Evolutionary conservation across 2,329 filamentous ascomycete species (phyloP).

Genomic region (Pseudopithomyces maydicus): DNA sequence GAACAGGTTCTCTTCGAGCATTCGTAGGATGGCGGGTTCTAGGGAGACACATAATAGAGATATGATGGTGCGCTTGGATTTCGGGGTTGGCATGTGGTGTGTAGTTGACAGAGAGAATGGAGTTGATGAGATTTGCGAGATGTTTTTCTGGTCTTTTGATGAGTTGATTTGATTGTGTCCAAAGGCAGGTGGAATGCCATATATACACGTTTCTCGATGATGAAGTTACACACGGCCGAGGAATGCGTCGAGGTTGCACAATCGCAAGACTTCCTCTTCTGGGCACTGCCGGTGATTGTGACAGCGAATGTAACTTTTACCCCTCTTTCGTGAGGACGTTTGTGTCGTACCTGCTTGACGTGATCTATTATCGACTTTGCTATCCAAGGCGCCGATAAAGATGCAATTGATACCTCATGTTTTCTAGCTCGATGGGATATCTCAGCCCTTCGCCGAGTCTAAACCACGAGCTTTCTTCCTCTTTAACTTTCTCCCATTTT

Average conservation of each 20-base stretch:
- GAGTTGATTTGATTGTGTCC: too few species aligned
- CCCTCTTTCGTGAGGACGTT: too few species aligned
- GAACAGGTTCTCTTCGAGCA: too few species aligned
- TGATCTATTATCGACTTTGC: neutral
- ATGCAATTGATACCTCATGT: constrained; percentile 95
- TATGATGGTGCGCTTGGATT: neutral
- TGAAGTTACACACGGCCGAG: neutral
- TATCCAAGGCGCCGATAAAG: constrained; percentile 60
- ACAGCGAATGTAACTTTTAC: neutral
- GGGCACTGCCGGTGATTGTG: neutral
- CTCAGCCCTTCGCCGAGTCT: constrained; percentile 65
- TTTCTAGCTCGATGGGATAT: constrained; percentile 87
- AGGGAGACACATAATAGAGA: neutral
- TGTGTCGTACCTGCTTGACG: neutral
- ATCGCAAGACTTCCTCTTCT: neutral
- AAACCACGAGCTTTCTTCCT: constrained; percentile 85
- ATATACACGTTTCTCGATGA: neutral
- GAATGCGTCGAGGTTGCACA: neutral
- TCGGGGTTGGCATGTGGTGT: neutral
- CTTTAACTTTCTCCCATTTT: constrained; percentile 74
- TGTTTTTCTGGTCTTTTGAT: too few species aligned
- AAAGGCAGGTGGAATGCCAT: neutral
- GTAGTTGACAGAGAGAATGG: too few species aligned
- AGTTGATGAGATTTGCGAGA: too few species aligned
- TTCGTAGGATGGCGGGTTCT: too few species aligned